Evolutionary conservation across 2,329 filamentous ascomycete genomes (phyloP).

Genomic region (Xylaria sp.): DNA sequence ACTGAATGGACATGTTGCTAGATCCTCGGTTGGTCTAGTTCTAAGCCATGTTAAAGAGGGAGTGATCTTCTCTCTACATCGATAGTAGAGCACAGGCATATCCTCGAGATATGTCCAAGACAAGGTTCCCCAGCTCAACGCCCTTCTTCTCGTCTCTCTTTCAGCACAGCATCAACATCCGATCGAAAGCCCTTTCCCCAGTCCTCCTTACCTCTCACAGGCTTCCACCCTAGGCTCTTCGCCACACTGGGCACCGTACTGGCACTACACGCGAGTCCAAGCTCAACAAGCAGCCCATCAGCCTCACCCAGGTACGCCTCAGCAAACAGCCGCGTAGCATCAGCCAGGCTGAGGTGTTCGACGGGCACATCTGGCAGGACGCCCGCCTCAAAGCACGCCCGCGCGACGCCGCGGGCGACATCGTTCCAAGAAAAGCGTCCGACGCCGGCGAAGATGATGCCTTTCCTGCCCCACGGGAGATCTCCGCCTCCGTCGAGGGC

Average conservation of each 20-base stretch:
- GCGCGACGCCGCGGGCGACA: conserved; percentile 52
- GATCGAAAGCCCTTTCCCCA: conserved; percentile 38
- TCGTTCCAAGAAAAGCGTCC: conserved; percentile 55
- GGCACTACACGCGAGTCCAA: conserved; percentile 50
- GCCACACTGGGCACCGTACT: conserved; percentile 44
- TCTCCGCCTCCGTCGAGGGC: conserved; percentile 47
- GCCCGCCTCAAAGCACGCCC: conserved; percentile 48
- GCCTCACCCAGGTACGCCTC: conserved; percentile 36
- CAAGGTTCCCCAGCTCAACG: neutral
- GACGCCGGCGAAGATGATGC: conserved; percentile 57
- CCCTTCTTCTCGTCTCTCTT: conserved; percentile 21
- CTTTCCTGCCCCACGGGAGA: conserved; percentile 53
- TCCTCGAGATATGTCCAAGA: neutral
- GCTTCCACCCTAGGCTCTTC: conserved; percentile 50
- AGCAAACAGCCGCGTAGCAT: conserved; percentile 40
- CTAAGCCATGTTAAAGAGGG: too few relatives aligned
- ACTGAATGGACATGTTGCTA: too few relatives aligned
- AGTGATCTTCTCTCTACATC: neutral
- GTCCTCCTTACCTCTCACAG: conserved; percentile 45
- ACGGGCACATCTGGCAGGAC: conserved; percentile 47
- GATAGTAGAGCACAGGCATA: too few relatives aligned
- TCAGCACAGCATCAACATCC: conserved; percentile 36
- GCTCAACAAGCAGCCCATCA: conserved; percentile 47
- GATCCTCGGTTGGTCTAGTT: too few relatives aligned
- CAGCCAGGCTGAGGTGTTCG: conserved; percentile 46